These are phyloP conservation scores for Botrytis tulipae DNA, from an alignment of 2,329 filamentous ascomycete species.

Conservation along the genomic window DNA sequence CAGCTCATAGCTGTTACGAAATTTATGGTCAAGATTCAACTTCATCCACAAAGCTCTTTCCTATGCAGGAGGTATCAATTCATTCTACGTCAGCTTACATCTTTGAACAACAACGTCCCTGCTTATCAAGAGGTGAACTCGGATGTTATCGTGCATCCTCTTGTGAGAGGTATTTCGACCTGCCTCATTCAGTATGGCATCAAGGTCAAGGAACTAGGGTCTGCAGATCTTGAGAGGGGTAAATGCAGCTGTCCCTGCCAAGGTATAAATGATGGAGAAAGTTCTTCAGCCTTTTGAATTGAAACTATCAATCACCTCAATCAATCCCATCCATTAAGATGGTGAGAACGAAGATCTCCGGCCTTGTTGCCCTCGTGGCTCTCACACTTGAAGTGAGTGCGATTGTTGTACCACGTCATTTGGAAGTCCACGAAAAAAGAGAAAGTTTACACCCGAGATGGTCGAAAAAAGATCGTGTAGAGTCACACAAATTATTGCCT, in stretches of 20 bases:
- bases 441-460: conserved; percentile 27
- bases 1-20: conserved; percentile 6
- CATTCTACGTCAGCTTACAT: conserved; percentile 15
- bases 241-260: conserved; percentile 16
- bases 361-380: conserved; percentile 12
- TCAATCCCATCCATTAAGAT: neutral
- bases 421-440: conserved; percentile 33
- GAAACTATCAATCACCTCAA: neutral
- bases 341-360: conserved; percentile 5
- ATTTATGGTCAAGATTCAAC: neutral
- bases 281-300: neutral
- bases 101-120: neutral
- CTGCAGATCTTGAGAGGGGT: conserved; percentile 14
- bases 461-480: conserved; percentile 30
- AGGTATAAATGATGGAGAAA: conserved; percentile 13
- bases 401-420: conserved; percentile 24
- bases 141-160: neutral
- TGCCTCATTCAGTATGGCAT: conserved; percentile 15
- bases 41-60: neutral
- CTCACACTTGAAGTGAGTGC: conserved; percentile 19
- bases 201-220: conserved; percentile 5
- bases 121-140: neutral
- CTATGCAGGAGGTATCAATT: conserved; percentile 12
- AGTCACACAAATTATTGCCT: conserved; percentile 29
- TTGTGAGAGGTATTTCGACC: neutral